Conservation (phyloP, 2,329 filamentous ascomycete species). For the Ilyonectria mors-panacis region DNA sequence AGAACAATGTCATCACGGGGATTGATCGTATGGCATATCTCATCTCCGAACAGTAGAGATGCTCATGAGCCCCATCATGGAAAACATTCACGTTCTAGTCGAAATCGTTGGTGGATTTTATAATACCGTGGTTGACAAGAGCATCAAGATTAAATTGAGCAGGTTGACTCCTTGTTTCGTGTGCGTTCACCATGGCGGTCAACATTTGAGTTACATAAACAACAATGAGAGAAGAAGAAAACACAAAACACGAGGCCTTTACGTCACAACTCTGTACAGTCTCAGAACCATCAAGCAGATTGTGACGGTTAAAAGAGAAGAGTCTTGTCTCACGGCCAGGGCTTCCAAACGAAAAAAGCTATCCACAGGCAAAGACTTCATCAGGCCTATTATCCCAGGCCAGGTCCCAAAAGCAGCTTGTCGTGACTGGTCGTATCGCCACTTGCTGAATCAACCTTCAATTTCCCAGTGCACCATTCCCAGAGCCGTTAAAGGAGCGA, state of each 20-base stretch:
- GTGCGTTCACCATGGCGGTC: conserved; percentile 22
- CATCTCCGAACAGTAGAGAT: no score
- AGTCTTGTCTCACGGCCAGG: conserved; percentile 46
- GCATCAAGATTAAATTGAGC: conserved; percentile 23
- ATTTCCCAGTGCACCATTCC: conserved; percentile 49
- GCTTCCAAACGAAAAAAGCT: conserved; percentile 47
- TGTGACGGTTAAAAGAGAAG: conserved; percentile 30
- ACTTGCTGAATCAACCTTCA: conserved; percentile 50
- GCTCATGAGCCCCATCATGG: not conserved
- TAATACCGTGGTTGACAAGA: not conserved
- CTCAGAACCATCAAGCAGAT: conserved; percentile 42
- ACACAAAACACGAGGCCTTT: conserved; percentile 33
- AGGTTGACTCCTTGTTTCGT: conserved; percentile 20
- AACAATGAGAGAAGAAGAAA: conserved; percentile 31
- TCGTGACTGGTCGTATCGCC: conserved; percentile 52
- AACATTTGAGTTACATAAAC: conserved; percentile 33
- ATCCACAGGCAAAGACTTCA: conserved; percentile 49
- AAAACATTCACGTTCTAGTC: not conserved
- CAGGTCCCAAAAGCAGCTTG: conserved; percentile 47
- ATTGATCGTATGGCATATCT: no score
- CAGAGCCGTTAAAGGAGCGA: conserved; percentile 42
- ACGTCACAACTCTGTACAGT: conserved; percentile 45
- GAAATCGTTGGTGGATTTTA: not conserved
- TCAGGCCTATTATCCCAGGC: conserved; percentile 45
- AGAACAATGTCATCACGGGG: no score